phyloP scores from a whole-genome alignment of 441 rosid genomes.

The Lepidium campestre region DNA sequence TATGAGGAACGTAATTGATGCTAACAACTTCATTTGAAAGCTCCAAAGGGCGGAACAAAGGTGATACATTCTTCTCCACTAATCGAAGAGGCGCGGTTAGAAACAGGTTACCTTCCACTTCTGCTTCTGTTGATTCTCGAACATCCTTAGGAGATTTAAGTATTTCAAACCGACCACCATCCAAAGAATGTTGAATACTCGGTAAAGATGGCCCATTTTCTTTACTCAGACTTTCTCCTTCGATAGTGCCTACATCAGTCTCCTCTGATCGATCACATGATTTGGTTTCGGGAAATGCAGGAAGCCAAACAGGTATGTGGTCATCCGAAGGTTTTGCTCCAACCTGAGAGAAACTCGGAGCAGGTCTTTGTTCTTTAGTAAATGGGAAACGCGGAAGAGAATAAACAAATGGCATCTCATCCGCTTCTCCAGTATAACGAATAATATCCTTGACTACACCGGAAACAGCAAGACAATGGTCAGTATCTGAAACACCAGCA shows the following conservation, averaged over 20 bases:
- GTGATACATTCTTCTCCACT: slow-evolving; percentile 57
- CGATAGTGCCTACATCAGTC: slow-evolving; percentile 26
- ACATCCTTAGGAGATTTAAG: slow-evolving; percentile 33
- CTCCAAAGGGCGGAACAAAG: slow-evolving; percentile 43
- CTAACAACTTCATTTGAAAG: slow-evolving; percentile 33
- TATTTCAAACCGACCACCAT: slow-evolving; percentile 40
- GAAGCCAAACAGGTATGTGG: slow-evolving; percentile 86
- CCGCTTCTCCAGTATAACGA: slow-evolving; percentile 51
- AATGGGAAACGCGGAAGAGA: slow-evolving; percentile 61
- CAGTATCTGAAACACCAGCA: slow-evolving; percentile 50
- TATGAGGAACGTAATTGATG: slow-evolving; percentile 33
- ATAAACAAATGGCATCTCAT: slow-evolving; percentile 56
- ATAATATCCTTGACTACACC: slow-evolving; percentile 57
- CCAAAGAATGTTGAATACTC: slow-evolving; percentile 38
- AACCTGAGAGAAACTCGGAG: slow-evolving; percentile 43
- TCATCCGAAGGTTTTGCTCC: slow-evolving; percentile 62
- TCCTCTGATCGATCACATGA: slow-evolving; percentile 28
- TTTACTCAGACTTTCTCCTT: slow-evolving; percentile 24
- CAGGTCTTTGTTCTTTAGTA: slow-evolving; percentile 41
- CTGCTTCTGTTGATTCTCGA: slow-evolving; percentile 30
- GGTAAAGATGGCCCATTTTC: slow-evolving; percentile 32
- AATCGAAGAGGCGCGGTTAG: slow-evolving; percentile 58
- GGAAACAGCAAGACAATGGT: slow-evolving; percentile 57
- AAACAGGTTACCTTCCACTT: slow-evolving; percentile 50
- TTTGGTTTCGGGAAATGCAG: slow-evolving; percentile 59